phyloP scores from a whole-genome alignment of 116 monocot species.

The Trichopus zeylanicus region DNA sequence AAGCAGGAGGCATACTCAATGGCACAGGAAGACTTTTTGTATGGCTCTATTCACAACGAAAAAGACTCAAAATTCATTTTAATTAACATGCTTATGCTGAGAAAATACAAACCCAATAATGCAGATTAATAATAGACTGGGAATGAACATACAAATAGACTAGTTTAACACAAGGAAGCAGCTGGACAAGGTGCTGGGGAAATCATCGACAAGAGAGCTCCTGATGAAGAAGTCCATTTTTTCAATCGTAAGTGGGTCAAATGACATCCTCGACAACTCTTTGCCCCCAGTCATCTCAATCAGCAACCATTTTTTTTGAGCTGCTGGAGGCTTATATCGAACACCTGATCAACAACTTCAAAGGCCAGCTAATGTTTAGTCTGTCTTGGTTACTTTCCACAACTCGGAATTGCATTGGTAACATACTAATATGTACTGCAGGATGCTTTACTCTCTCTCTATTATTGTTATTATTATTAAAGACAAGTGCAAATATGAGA shows the following conservation, averaged over 20 bases:
- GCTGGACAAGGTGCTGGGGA: constrained; percentile 51
- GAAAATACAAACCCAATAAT: too few species aligned
- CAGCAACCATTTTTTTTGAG: constrained; percentile 23
- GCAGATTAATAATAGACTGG: constrained; percentile 66
- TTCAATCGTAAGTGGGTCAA: constrained; percentile 68
- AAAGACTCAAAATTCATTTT: not conserved
- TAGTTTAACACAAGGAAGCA: constrained; percentile 71
- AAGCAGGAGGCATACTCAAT: constrained; percentile 46
- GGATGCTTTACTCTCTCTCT: constrained; percentile 69
- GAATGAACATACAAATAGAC: constrained; percentile 72
- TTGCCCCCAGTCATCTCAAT: constrained; percentile 66
- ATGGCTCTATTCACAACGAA: not conserved
- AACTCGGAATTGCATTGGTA: too few species aligned
- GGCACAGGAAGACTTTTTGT: constrained; percentile 24
- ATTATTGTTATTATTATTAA: not conserved
- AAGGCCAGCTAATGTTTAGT: constrained; percentile 49
- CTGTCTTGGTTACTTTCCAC: too few species aligned
- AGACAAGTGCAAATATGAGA: too few species aligned
- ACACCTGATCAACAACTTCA: constrained; percentile 45
- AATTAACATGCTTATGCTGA: too few species aligned
- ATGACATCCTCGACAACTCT: constrained; percentile 93
- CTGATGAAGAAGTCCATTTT: constrained; percentile 45
- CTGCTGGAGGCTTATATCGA: constrained; percentile 52
- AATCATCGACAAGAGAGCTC: constrained; percentile 38
- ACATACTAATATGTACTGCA: not conserved